phyloP scores from a whole-genome alignment of 495 filamentous ascomycete genomes.

The Xylaria bambusicola region DNA sequence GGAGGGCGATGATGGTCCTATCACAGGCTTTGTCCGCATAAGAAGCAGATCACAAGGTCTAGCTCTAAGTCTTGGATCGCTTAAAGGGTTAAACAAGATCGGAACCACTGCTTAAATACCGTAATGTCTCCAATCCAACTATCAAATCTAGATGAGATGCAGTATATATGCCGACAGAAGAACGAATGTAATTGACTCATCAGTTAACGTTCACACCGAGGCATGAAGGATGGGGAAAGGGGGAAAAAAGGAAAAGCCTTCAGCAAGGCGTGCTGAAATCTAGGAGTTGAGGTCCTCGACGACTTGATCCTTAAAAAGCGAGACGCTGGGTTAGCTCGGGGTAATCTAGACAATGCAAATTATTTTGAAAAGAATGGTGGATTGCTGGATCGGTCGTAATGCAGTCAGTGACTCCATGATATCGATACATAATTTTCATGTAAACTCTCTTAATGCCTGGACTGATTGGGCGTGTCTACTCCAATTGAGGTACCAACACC shows the following conservation, averaged over 20 bases:
- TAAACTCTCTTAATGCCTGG: no score
- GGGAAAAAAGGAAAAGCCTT: slow-evolving; percentile 27
- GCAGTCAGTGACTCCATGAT: no score
- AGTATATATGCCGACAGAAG: slow-evolving; percentile 8
- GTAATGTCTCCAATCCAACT: neutral
- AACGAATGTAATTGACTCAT: neutral
- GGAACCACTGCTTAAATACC: slow-evolving; percentile 48
- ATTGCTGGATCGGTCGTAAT: no score
- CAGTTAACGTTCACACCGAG: slow-evolving; percentile 3
- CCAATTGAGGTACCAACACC: no score
- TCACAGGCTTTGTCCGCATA: slow-evolving; percentile 99
- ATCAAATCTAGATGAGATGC: neutral
- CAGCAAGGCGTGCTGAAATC: slow-evolving; percentile 13
- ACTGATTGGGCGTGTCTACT: no score
- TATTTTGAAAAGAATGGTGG: no score
- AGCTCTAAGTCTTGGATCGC: slow-evolving; percentile 86
- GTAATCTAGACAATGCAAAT: slow-evolving; percentile 32
- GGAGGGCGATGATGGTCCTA: slow-evolving; percentile 90
- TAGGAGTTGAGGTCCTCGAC: slow-evolving; percentile 19
- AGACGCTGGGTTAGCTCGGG: slow-evolving; percentile 26
- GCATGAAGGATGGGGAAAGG: slow-evolving; percentile 17
- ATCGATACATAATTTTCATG: no score
- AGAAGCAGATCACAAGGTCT: slow-evolving; percentile 95
- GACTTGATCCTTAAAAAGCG: slow-evolving; percentile 24
- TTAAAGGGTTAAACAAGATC: slow-evolving; percentile 93